Conservation (phyloP, 345 rosid species). For the Heritiera littoralis region DNA sequence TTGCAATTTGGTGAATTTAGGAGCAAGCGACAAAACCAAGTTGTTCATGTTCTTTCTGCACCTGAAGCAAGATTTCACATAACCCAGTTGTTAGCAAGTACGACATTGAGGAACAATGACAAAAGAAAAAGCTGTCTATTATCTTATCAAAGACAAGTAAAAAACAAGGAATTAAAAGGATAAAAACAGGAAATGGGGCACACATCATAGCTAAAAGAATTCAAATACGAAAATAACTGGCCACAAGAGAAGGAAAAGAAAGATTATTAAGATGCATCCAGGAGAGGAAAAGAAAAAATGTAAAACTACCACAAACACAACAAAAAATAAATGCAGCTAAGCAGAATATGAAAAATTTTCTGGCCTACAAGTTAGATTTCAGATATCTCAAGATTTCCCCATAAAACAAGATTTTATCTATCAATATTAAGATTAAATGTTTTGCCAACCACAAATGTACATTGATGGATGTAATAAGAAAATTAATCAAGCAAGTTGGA, state of each 20-base stretch:
- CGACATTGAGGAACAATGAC: neutral
- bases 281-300: neutral
- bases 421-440: neutral
- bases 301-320: neutral
- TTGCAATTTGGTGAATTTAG: slow-evolving; percentile 73
- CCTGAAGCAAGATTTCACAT: slow-evolving; percentile 41
- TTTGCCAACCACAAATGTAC: neutral
- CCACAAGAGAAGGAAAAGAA: neutral
- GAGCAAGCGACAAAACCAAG: slow-evolving; percentile 80
- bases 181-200: neutral
- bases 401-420: neutral
- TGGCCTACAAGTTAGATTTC: neutral
- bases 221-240: neutral
- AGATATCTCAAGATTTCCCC: neutral
- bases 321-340: neutral
- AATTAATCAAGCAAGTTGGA: neutral
- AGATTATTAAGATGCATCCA: neutral
- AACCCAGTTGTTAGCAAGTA: neutral
- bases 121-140: neutral
- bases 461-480: neutral
- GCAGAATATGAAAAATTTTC: neutral
- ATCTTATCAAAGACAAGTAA: neutral
- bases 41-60: slow-evolving; percentile 80
- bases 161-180: neutral
- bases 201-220: neutral